A percentile compares a stretch with the other conserved stretches of the same genome.
Evolutionary conservation across 1,284 basidiomycete genomes (phyloP).

Genomic region (Caloboletus firmus): DNA sequence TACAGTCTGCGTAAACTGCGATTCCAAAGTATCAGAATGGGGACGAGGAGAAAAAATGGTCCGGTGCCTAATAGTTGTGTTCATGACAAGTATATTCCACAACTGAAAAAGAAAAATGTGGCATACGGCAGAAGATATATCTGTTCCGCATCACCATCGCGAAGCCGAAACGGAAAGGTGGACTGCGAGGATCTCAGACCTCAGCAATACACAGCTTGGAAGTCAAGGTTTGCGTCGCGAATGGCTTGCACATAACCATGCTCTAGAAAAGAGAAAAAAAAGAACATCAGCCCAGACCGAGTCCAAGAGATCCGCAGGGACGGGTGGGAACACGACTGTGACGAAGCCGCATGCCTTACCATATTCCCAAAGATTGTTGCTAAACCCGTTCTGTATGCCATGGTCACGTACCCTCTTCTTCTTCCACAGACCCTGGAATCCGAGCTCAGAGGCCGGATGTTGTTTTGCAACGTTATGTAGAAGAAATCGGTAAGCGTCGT

Average conservation of each 20-base stretch:
- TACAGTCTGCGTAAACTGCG: neutral
- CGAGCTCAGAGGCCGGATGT: slow-evolving; percentile 50
- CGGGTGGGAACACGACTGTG: too few species aligned
- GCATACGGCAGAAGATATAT: neutral
- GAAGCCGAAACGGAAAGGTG: neutral
- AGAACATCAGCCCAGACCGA: neutral
- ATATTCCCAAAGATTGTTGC: slow-evolving; percentile 58
- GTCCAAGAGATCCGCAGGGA: neutral
- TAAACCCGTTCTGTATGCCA: slow-evolving; percentile 40
- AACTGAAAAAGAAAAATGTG: neutral
- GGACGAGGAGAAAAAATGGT: neutral
- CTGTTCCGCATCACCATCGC: neutral
- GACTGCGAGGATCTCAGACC: neutral
- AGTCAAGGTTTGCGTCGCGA: slow-evolving; percentile 36
- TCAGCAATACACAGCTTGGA: slow-evolving; percentile 28
- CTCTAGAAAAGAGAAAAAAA: slow-evolving; percentile 30
- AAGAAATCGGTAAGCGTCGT: slow-evolving; percentile 61
- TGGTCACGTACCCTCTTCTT: slow-evolving; percentile 51
- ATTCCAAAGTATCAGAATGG: neutral
- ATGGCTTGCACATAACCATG: slow-evolving; percentile 57
- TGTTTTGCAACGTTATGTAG: slow-evolving; percentile 15
- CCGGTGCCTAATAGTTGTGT: neutral
- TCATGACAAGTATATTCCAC: neutral
- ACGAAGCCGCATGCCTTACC: slow-evolving; percentile 38
- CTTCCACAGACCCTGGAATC: slow-evolving; percentile 61